phyloP scores from a whole-genome alignment of 768 basidiomycete species.

The button mushroom (Agaricus bisporus) region DNA sequence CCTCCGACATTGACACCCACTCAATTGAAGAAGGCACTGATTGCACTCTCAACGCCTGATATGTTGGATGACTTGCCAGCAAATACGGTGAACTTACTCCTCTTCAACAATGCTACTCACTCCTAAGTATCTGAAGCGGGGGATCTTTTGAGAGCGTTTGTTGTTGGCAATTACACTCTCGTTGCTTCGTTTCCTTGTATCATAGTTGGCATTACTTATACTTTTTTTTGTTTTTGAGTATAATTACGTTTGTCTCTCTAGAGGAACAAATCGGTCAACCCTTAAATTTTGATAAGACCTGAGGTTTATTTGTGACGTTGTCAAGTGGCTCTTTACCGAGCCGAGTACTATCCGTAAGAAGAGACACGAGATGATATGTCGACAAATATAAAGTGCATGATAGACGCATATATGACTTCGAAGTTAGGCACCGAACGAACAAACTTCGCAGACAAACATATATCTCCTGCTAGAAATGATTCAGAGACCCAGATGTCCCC shows the following conservation, averaged over 20 bases:
- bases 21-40: constrained; percentile 72
- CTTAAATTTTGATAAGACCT: too few species aligned
- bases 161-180: not conserved
- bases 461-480: too few species aligned
- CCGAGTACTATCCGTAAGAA: too few species aligned
- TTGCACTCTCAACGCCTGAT: constrained; percentile 50
- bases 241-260: not conserved
- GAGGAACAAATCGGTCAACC: too few species aligned
- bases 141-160: not conserved
- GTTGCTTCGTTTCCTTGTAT: not conserved
- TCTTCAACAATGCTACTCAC: constrained; percentile 74
- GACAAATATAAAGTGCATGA: too few species aligned
- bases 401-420: too few species aligned
- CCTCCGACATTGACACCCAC: constrained; percentile 48
- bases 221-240: not conserved
- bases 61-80: constrained; percentile 43
- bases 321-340: too few species aligned
- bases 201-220: not conserved
- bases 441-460: too few species aligned
- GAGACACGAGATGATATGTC: too few species aligned
- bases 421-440: too few species aligned
- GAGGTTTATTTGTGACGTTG: too few species aligned
- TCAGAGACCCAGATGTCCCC: too few species aligned
- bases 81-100: constrained; percentile 62
- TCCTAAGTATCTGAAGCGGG: not conserved